Evolutionary conservation across 306 rosid genomes (phyloP).

Genomic region (Cicer judaicum): DNA sequence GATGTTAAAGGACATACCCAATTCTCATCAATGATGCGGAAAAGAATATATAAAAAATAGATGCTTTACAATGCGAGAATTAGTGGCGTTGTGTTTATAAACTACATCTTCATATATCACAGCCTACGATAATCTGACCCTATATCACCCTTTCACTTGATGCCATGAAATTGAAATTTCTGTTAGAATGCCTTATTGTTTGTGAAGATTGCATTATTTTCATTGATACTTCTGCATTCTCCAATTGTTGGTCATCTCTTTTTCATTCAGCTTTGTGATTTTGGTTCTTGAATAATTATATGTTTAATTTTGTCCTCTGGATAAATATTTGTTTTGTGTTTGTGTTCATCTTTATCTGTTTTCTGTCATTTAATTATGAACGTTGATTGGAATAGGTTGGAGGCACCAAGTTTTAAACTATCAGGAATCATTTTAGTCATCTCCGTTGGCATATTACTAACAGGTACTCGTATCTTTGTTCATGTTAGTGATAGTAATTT

Average conservation of each 20-base stretch:
- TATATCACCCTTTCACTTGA: not conserved
- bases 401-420: constrained; percentile 79
- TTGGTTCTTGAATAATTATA: not conserved
- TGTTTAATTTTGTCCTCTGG: constrained; percentile 19
- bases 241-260: constrained; percentile 23
- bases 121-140: not conserved
- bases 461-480: constrained; percentile 60
- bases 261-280: not conserved
- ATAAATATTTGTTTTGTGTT: constrained; percentile 11
- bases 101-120: not conserved
- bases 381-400: constrained; percentile 79
- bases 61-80: constrained; percentile 22
- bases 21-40: constrained; percentile 8
- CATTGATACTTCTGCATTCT: constrained; percentile 20
- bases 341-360: constrained; percentile 18
- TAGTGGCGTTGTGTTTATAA: not conserved
- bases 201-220: constrained; percentile 14
- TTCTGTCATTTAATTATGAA: constrained; percentile 46
- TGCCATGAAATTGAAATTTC: constrained; percentile 29
- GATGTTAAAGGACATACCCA: not conserved
- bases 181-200: constrained; percentile 16
- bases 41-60: constrained; percentile 2
- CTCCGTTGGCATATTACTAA: constrained; percentile 83
- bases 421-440: constrained; percentile 87
- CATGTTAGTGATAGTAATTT: constrained; percentile 11